A percentile compares a stretch with the other conserved stretches of the same genome.
Evolutionary conservation across 306 rosid genomes (phyloP).

Genomic region (Cucurbita maxima): DNA sequence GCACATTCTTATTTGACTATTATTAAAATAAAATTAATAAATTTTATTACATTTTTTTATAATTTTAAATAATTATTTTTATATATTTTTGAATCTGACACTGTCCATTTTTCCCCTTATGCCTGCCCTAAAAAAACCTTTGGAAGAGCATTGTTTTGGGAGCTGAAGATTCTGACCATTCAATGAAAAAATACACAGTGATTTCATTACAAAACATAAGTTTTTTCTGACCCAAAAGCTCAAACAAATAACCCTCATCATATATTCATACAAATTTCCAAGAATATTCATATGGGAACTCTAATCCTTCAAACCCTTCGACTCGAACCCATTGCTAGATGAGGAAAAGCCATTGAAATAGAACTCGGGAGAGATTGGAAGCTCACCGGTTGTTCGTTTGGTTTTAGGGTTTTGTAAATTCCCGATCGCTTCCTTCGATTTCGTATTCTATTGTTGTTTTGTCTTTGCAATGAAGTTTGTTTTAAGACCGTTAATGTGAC

Average conservation of each 20-base stretch:
- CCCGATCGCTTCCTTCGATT: background rate
- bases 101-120: background rate
- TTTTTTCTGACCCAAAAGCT: background rate
- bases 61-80: background rate
- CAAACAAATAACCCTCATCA: background rate
- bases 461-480: background rate
- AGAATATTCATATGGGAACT: background rate
- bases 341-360: background rate
- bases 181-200: constrained; percentile 4
- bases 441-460: background rate
- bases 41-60: background rate
- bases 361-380: background rate
- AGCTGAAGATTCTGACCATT: constrained; percentile 8
- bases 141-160: constrained; percentile 8
- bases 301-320: background rate
- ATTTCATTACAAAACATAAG: background rate
- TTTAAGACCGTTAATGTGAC: background rate
- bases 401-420: background rate
- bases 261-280: background rate
- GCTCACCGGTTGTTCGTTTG: background rate
- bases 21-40: background rate
- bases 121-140: constrained; percentile 5
- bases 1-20: background rate
- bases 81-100: constrained; percentile 1
- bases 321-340: background rate